Conservation (phyloP, 73 alveolate genomes). For the Stentor roeselii region DNA sequence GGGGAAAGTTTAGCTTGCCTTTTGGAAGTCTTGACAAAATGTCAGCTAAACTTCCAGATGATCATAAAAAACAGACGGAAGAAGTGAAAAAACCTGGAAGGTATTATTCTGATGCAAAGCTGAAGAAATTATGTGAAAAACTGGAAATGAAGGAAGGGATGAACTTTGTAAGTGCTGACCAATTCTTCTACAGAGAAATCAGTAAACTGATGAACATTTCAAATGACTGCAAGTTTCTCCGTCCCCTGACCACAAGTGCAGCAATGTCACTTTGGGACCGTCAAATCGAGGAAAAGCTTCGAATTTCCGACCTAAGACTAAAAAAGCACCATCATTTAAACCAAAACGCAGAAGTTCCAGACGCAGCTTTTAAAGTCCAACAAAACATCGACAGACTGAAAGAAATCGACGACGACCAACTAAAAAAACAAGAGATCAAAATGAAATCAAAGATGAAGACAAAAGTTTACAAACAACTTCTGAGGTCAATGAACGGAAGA, state of each 20-base stretch:
- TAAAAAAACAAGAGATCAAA: slow-evolving; percentile 10
- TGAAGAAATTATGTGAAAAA: neutral
- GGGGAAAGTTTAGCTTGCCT: neutral
- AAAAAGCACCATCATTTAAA: neutral
- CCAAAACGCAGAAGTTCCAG: too few species aligned
- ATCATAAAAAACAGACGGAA: neutral
- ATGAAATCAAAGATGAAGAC: slow-evolving; percentile 25
- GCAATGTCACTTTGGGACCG: slow-evolving; percentile 5
- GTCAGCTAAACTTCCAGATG: neutral
- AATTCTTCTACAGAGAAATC: slow-evolving; percentile 5
- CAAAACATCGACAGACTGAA: slow-evolving; percentile 1
- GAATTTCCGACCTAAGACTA: slow-evolving; percentile 10
- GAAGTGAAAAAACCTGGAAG: neutral
- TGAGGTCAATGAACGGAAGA: neutral
- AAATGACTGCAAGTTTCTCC: neutral
- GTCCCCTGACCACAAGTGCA: slow-evolving; percentile 1
- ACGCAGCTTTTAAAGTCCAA: too few species aligned
- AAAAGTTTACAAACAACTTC: neutral
- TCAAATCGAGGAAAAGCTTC: neutral
- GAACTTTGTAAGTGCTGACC: slow-evolving; percentile 17
- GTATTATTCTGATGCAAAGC: slow-evolving; percentile 6
- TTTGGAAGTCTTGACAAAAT: neutral
- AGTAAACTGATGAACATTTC: neutral
- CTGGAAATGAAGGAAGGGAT: neutral
- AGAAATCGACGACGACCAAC: neutral